phyloP scores from a whole-genome alignment of 1,284 basidiomycete species.

The Ustilago lituana region DNA sequence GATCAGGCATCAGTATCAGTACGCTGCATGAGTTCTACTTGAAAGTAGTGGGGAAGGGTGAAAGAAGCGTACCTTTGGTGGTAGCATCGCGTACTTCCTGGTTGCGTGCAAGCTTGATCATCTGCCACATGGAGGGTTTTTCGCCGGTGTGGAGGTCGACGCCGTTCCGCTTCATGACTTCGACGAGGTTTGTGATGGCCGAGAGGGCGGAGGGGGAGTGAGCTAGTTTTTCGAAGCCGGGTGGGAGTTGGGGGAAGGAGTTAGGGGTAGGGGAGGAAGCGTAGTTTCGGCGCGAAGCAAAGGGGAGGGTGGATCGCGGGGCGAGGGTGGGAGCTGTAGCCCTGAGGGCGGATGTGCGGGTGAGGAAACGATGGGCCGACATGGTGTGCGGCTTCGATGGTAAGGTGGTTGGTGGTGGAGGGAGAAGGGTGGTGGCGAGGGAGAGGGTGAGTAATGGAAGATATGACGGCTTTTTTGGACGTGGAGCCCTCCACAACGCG shows the following conservation, averaged over 20 bases:
- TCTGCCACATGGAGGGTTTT: conserved; percentile 54
- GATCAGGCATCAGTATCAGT: no score
- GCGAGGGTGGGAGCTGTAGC: background rate
- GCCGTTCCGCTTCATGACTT: conserved; percentile 56
- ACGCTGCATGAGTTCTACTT: no score
- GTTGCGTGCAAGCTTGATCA: conserved; percentile 53
- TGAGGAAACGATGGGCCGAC: conserved; percentile 5
- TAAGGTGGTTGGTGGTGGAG: background rate
- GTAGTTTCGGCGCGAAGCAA: conserved; percentile 6
- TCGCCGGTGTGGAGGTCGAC: conserved; percentile 51
- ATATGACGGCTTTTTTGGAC: background rate
- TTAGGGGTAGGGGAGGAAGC: conserved; percentile 39
- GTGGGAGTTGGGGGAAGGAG: conserved; percentile 42
- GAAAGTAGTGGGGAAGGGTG: background rate
- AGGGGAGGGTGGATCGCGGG: background rate
- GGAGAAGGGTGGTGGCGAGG: background rate
- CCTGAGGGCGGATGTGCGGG: background rate
- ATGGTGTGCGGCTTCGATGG: background rate
- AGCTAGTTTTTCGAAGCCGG: conserved; percentile 59
- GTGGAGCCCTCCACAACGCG: background rate
- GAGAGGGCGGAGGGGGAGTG: conserved; percentile 49
- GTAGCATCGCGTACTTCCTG: conserved; percentile 52
- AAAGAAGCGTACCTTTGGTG: conserved; percentile 46
- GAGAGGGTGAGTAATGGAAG: background rate
- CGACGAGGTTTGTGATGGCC: conserved; percentile 50